These are phyloP conservation scores for Basipetospora chlamydospora DNA, from an alignment of 2,329 filamentous ascomycete genomes.

Conservation along the genomic window DNA sequence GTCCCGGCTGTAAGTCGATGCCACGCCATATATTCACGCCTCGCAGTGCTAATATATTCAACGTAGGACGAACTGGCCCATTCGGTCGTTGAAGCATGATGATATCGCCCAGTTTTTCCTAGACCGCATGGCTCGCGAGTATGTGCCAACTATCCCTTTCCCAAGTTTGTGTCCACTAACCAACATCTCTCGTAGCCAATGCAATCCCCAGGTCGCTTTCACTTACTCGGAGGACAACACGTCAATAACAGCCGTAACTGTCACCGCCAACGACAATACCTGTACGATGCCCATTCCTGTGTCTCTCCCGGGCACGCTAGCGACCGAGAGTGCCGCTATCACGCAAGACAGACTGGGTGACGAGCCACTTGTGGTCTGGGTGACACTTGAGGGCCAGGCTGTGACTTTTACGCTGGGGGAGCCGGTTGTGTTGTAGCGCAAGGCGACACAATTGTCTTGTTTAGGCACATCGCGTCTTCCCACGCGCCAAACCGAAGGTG, in stretches of 20 bases:
- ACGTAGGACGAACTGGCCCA: conserved; percentile 11
- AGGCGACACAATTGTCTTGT: too few species aligned
- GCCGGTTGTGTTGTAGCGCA: background rate
- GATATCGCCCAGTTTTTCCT: conserved; percentile 36
- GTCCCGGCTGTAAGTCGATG: conserved; percentile 22
- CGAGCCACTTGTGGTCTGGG: conserved; percentile 37
- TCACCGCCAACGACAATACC: conserved; percentile 31
- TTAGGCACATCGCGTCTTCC: too few species aligned
- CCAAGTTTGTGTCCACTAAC: too few species aligned
- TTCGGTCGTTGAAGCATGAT: conserved; percentile 18
- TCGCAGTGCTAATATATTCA: background rate
- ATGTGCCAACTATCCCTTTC: background rate
- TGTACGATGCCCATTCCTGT: conserved; percentile 38
- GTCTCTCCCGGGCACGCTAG: conserved; percentile 32
- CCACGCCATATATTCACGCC: background rate
- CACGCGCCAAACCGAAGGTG: too few species aligned
- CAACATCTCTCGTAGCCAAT: conserved; percentile 12
- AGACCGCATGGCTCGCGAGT: conserved; percentile 36
- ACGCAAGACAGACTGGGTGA: conserved; percentile 36
- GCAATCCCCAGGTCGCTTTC: conserved; percentile 33
- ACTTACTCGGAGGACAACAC: conserved; percentile 24
- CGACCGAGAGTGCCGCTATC: conserved; percentile 20
- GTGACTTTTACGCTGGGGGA: conserved; percentile 22
- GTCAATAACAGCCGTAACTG: conserved; percentile 32
- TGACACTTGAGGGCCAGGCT: conserved; percentile 26